Evolutionary conservation across 176 grass and related monocot genomes (phyloP), one percentile per base, ranked within the genome.

Genomic region (Bothriochloa decipiens): DNA sequence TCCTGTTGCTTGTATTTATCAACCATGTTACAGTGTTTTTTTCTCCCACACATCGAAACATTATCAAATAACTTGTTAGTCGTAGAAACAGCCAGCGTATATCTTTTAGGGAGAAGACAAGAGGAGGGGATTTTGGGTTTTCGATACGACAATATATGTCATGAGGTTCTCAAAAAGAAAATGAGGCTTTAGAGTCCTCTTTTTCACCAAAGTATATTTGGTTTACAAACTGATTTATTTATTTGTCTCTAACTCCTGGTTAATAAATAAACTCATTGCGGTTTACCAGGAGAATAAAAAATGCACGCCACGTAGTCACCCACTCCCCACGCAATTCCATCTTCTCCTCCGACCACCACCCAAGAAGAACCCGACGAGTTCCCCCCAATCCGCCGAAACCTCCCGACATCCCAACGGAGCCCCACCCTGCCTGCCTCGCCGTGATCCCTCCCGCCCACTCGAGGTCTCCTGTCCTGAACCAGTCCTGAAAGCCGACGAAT

Each of bases 321-420:
- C 79, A 25, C 78, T 3, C 66, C 45, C 29, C 35, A 68, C 65
- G 73, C 73, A 75, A 36, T 75, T 75, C 28, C 73, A 35, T 75
- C 49, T 47, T n/a, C 78, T 49, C 62, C 65, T 35, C 74, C 20
- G 74, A 40, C 39, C 39, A 60, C 57, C 74, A 20, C 50, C 20
- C 50, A 58, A 76, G 74, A 76, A 60, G 74, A 76, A 60, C 11
- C 32, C 74, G 74, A 60, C 74, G 26, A 58, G 32, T 22, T 22
- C 10, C 15, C 47, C 74, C 32, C 5, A 76, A 58, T 58, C 74
- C 74, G 22, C 32, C 78, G 14, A 49, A 35, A 74, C 23, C 45
- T 49, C 70, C 57, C 66, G n/a, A 72, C 39, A 41, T 49, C 70
- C 57, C 66, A 29, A 72, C 39, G 53, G 53, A 36, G 6, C 33